Evolutionary conservation across 768 basidiomycete species (phyloP), one percentile per base, ranked within the genome.

Genomic region (Xerocomellus chrysenteron): DNA sequence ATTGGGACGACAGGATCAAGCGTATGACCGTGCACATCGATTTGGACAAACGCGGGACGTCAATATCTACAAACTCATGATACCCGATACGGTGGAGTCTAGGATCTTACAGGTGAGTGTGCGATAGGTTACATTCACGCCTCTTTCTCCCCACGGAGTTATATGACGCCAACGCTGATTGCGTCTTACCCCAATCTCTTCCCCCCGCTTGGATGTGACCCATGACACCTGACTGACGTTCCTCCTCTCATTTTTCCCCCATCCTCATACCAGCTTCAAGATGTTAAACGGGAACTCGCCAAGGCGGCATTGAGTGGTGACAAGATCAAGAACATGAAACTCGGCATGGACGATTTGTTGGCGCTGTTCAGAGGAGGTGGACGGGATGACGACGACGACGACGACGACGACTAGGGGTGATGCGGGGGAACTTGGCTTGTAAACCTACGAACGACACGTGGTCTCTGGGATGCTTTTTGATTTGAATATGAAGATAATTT

Each of bases 11-110:
- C 66, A 90, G 82, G 93, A 96, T 59, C 95, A 98, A 75, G 94
- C 94, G 0, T 96, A 94, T 65, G 94, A 94, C 68, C 86, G 93
- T 49, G 86, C 90, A 7, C 93, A 95, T 78, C 87, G 92, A 52
- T 85, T 91, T 55, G 94, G 96, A 9, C 95, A 98, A 74, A 88
- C 78, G 47, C 83, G 87, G 28, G 82, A 88, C 58, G 95, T 97
- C 40, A 84, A 88, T 65, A 95, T 94, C 59, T 91, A 85, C 77
- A 94, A 94, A 73, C 82, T 98, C 32, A 92, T 88, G 63, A 87
- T 98, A 53, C 85, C 88, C 41, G 78, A 84, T 28, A 94, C 92
- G 2, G 90, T 97, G 9, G 94, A 96, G 66, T 85, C 92, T 65
- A 86, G 94, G 46, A 93, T 96, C 59, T 75, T 95, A 35, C 76